phyloP scores from a whole-genome alignment of 768 basidiomycete species.

The Gloeostereum incarnatum region DNA sequence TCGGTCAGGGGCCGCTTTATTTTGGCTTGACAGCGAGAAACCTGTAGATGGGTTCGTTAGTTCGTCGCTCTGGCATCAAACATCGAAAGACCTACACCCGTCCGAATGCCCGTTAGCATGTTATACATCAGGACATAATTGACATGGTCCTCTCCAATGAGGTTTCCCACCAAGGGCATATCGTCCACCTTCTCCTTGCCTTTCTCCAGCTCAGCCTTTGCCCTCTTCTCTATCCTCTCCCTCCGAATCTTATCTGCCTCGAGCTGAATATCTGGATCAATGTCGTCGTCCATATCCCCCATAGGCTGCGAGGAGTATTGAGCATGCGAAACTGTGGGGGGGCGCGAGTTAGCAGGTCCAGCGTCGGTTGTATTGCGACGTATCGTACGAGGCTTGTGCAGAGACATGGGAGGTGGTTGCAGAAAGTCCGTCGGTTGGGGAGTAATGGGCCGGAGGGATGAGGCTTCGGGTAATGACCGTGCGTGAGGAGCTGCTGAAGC shows the following conservation, averaged over 20 bases:
- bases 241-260: slow-evolving; percentile 82
- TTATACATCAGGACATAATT: slow-evolving; percentile 99
- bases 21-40: slow-evolving; percentile 95
- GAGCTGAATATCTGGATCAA: slow-evolving; percentile 77
- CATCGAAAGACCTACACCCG: slow-evolving; percentile 62
- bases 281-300: slow-evolving; percentile 36
- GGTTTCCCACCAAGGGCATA: slow-evolving; percentile 78
- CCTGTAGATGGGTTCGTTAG: slow-evolving; percentile 33
- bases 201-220: slow-evolving; percentile 32
- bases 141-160: slow-evolving; percentile 97
- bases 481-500: too few relatives aligned
- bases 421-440: slow-evolving; percentile 36
- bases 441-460: slow-evolving; percentile 13
- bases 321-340: slow-evolving; percentile 20
- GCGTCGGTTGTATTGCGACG: slow-evolving; percentile 72
- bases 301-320: slow-evolving; percentile 20
- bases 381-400: slow-evolving; percentile 26
- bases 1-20: slow-evolving; percentile 75
- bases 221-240: slow-evolving; percentile 66
- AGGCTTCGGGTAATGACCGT: slow-evolving; percentile 8
- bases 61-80: not conserved
- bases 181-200: slow-evolving; percentile 27
- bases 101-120: slow-evolving; percentile 98
- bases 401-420: slow-evolving; percentile 32
- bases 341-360: slow-evolving; percentile 13